Evolutionary conservation across 371 early-diverging fungal genomes (phyloP).

Genomic region (Cokeromyces recurvatus): DNA sequence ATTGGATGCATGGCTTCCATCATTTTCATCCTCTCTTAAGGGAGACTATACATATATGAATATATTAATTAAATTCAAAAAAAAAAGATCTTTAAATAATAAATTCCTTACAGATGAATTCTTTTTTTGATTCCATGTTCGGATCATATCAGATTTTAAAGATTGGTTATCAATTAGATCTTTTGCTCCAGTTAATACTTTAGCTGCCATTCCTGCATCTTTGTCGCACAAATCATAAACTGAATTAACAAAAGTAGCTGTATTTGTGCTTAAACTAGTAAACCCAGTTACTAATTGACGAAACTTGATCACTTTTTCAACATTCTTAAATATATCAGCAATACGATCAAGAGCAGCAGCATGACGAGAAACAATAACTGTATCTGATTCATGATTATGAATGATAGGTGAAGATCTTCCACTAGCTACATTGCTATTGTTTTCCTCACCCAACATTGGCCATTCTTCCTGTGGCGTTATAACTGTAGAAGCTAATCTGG

Average conservation of each 20-base stretch:
- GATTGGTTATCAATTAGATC: constrained; percentile 46
- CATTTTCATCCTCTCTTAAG: background rate
- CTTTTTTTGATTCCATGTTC: constrained; percentile 69
- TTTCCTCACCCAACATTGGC: constrained; percentile 19
- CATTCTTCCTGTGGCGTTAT: constrained; percentile 8
- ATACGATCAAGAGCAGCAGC: constrained; percentile 46
- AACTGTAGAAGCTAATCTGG: background rate
- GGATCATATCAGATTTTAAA: constrained; percentile 59
- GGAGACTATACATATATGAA: background rate
- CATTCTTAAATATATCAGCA: constrained; percentile 38
- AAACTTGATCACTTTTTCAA: constrained; percentile 56
- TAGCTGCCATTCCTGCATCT: constrained; percentile 42
- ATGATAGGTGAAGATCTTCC: constrained; percentile 15
- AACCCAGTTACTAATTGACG: constrained; percentile 51
- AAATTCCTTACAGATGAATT: too few relatives aligned
- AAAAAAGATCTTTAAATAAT: too few relatives aligned
- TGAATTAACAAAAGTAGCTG: constrained; percentile 49
- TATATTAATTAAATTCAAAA: too few relatives aligned
- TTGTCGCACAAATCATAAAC: constrained; percentile 45
- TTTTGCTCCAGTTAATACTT: constrained; percentile 48
- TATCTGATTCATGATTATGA: constrained; percentile 1
- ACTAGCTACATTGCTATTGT: constrained; percentile 16
- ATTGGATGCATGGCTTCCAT: constrained; percentile 9
- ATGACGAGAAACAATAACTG: constrained; percentile 27
- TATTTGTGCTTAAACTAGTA: constrained; percentile 34